phyloP scores from a whole-genome alignment of 2,329 filamentous ascomycete species.

The Diaporthe sp. region DNA sequence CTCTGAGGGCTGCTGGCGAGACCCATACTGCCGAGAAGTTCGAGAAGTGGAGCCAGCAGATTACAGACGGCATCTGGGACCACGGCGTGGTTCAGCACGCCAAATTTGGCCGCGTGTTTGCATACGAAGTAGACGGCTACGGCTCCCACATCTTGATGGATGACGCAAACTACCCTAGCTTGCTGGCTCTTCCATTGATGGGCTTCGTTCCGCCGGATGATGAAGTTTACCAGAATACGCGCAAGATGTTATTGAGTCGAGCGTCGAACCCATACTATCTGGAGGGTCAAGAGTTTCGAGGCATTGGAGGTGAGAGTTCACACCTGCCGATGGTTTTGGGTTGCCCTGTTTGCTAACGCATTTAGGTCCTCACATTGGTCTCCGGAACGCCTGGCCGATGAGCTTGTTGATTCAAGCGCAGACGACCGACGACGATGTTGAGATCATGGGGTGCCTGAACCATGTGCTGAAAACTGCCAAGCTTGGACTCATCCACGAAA shows the following conservation, averaged over 20 bases:
- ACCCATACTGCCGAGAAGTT: conserved; percentile 66
- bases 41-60: conserved; percentile 70
- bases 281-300: conserved; percentile 80
- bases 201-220: conserved; percentile 79
- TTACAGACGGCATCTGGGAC: conserved; percentile 84
- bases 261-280: conserved; percentile 91
- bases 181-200: conserved; percentile 83
- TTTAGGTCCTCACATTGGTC: conserved; percentile 77
- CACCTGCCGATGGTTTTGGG: background rate
- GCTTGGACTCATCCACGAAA: conserved; percentile 91
- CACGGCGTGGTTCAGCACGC: conserved; percentile 85
- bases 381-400: conserved; percentile 98
- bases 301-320: conserved; percentile 81
- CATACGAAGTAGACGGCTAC: conserved; percentile 90
- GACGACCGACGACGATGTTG: conserved; percentile 85
- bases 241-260: conserved; percentile 80
- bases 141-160: conserved; percentile 89
- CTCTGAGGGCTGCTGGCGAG: conserved; percentile 75
- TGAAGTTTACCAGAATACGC: conserved; percentile 86
- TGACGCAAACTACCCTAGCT: conserved; percentile 87
- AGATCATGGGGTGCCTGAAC: conserved; percentile 81
- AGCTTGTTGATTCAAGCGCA: conserved; percentile 91
- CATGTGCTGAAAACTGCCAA: conserved; percentile 81
- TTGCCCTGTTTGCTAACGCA: conserved; percentile 32
- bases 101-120: conserved; percentile 83